Conservation (phyloP, 208 protist species). For the Polymyxa betae region DNA sequence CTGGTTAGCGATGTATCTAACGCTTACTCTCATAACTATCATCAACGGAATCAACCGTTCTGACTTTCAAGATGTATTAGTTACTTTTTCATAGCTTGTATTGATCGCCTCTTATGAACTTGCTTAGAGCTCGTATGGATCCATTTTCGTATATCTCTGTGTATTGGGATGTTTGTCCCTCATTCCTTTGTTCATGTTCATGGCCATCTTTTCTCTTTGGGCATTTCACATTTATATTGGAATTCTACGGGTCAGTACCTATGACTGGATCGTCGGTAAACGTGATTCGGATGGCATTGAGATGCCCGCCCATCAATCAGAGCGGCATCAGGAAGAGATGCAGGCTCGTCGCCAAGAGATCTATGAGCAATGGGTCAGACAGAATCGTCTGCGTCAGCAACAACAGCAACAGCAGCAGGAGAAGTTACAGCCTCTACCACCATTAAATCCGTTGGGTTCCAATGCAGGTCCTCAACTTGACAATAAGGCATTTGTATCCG, state of each 20-base stretch:
- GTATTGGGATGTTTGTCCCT: background rate
- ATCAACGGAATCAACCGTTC: background rate
- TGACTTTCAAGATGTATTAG: background rate
- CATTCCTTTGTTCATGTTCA: background rate
- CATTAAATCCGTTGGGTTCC: background rate
- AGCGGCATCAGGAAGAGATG: background rate
- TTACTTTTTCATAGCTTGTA: background rate
- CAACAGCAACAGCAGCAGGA: background rate
- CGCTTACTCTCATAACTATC: background rate
- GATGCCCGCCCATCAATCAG: background rate
- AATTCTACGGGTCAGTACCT: slow-evolving; percentile 8
- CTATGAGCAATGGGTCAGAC: slow-evolving; percentile 19
- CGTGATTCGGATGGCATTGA: background rate
- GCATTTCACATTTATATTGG: slow-evolving; percentile 44
- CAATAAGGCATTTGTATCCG: background rate
- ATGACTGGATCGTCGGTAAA: slow-evolving; percentile 31
- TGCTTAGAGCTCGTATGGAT: background rate
- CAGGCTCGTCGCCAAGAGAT: background rate
- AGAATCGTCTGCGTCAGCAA: background rate
- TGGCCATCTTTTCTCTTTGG: background rate
- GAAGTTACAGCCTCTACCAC: background rate
- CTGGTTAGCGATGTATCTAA: background rate
- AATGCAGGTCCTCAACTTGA: background rate
- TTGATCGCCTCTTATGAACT: background rate
- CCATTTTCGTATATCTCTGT: background rate